These are phyloP conservation scores for Didymella arachidicola DNA, from an alignment of 2,329 filamentous ascomycete genomes.

Conservation along the genomic window DNA sequence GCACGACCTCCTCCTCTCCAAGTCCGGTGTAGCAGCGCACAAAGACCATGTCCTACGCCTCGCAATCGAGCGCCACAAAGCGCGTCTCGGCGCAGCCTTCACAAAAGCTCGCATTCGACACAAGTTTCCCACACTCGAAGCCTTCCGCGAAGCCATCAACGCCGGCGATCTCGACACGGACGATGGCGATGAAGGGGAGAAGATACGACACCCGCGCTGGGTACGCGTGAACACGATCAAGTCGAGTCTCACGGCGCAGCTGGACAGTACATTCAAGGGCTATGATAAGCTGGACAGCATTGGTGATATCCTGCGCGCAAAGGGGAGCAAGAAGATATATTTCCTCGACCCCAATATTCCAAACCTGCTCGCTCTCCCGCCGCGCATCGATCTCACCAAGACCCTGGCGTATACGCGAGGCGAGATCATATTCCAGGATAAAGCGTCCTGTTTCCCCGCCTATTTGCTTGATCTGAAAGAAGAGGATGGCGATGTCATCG, in stretches of 20 bases:
- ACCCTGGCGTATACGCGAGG: slow-evolving; percentile 77
- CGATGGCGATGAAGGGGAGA: slow-evolving; percentile 53
- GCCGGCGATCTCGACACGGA: slow-evolving; percentile 42
- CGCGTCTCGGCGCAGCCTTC: slow-evolving; percentile 80
- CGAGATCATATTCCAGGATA: slow-evolving; percentile 89
- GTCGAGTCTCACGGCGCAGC: slow-evolving; percentile 72
- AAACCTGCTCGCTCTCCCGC: slow-evolving; percentile 80
- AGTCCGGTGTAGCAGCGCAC: slow-evolving; percentile 82
- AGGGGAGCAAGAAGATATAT: slow-evolving; percentile 59
- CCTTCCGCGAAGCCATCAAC: slow-evolving; percentile 68
- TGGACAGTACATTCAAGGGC: slow-evolving; percentile 75
- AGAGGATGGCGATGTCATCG: slow-evolving; percentile 79
- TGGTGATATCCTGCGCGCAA: slow-evolving; percentile 60
- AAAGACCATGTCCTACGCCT: slow-evolving; percentile 78
- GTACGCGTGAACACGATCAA: slow-evolving; percentile 84
- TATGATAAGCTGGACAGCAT: slow-evolving; percentile 67
- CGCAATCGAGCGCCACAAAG: slow-evolving; percentile 81
- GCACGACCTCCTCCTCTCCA: slow-evolving; percentile 85
- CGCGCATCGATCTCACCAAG: slow-evolving; percentile 74
- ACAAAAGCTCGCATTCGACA: slow-evolving; percentile 78
- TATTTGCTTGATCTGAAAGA: slow-evolving; percentile 77
- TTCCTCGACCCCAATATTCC: slow-evolving; percentile 84
- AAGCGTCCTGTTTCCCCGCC: slow-evolving; percentile 95
- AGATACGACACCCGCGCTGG: slow-evolving; percentile 79
- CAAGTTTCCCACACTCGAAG: slow-evolving; percentile 72